These are phyloP conservation scores for Lasiodiplodia hormozganensis DNA, from an alignment of 2,329 filamentous ascomycete species.

Conservation along the genomic window DNA sequence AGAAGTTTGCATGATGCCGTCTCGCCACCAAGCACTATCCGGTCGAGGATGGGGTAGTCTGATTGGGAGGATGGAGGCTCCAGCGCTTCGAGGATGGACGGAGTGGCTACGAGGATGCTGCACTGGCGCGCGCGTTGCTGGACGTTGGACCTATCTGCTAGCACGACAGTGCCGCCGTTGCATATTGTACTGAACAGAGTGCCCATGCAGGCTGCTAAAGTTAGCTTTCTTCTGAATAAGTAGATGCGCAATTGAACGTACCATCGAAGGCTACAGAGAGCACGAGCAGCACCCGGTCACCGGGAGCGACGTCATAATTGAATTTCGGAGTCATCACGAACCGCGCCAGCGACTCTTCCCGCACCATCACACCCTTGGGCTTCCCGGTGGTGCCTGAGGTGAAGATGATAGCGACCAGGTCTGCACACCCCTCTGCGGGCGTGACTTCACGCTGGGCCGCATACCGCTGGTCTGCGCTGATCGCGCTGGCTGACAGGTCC, in stretches of 20 bases:
- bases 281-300: slow-evolving; percentile 1
- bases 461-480: too few species aligned
- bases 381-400: slow-evolving; percentile 5
- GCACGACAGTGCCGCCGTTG: too few species aligned
- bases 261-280: slow-evolving; percentile 26
- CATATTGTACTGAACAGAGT: too few species aligned
- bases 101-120: slow-evolving; percentile 1
- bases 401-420: slow-evolving; percentile 5
- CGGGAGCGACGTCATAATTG: background rate
- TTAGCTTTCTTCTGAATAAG: too few species aligned
- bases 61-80: background rate
- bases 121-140: background rate
- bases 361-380: background rate
- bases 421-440: background rate
- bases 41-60: background rate
- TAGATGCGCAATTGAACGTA: background rate
- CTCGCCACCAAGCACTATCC: background rate
- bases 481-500: too few species aligned
- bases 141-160: background rate
- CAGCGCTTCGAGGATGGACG: slow-evolving; percentile 2
- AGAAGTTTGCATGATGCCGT: background rate
- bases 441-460: too few species aligned
- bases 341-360: background rate
- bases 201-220: too few species aligned
- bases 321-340: background rate